These are phyloP conservation scores for Lachancea cidri DNA, from an alignment of 805 yeast species.

Conservation along the genomic window DNA sequence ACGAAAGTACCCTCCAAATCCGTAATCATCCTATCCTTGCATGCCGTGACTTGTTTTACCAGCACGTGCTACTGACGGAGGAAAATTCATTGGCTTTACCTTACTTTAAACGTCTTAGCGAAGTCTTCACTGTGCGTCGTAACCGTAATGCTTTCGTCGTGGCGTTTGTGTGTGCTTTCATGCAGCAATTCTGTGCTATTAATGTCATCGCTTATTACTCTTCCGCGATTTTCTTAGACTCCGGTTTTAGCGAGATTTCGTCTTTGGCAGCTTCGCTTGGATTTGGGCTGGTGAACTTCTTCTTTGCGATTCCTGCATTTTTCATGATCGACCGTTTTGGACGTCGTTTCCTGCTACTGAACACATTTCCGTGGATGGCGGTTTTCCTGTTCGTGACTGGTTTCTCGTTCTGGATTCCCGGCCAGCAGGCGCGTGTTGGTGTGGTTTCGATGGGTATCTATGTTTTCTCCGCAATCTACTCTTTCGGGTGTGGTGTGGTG, in stretches of 20 bases:
- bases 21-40: slow-evolving; percentile 52
- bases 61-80: slow-evolving; percentile 57
- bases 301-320: slow-evolving; percentile 80
- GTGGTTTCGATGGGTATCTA: slow-evolving; percentile 70
- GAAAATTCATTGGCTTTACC: slow-evolving; percentile 50
- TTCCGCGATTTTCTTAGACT: slow-evolving; percentile 64
- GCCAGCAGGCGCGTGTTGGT: slow-evolving; percentile 52
- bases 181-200: slow-evolving; percentile 90
- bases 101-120: slow-evolving; percentile 43
- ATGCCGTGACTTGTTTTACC: slow-evolving; percentile 68
- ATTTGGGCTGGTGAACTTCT: slow-evolving; percentile 73
- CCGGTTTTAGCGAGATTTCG: slow-evolving; percentile 56
- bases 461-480: slow-evolving; percentile 65
- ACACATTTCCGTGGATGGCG: slow-evolving; percentile 63
- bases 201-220: slow-evolving; percentile 86
- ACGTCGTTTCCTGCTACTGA: slow-evolving; percentile 53
- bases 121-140: slow-evolving; percentile 67
- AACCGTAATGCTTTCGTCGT: slow-evolving; percentile 80
- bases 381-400: slow-evolving; percentile 56
- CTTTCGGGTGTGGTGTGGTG: slow-evolving; percentile 85
- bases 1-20: slow-evolving; percentile 43
- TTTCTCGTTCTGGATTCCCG: slow-evolving; percentile 65
- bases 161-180: slow-evolving; percentile 77
- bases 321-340: slow-evolving; percentile 76
- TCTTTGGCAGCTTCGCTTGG: slow-evolving; percentile 82